Base-by-base conservation (phyloP, 2,329 filamentous ascomycete species). In the Phialophora expanda region DNA sequence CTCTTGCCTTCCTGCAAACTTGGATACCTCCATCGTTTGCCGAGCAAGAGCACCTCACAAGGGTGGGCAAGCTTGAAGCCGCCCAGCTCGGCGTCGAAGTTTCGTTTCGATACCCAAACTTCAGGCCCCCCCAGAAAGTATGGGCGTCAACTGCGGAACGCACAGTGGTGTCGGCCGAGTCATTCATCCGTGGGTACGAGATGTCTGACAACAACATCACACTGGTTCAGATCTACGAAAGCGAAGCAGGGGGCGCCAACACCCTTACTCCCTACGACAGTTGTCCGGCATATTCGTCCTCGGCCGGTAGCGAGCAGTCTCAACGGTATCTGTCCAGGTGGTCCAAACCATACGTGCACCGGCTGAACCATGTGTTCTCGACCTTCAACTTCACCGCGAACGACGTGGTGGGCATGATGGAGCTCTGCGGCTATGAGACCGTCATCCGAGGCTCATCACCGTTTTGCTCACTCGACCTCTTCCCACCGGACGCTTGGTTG, bases 351-450 rank as follows among this genome's bases (percentile, higher is more conserved):
- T 87, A 90, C 61, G 78, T 85, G n/a, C 82, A 81, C 0, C 83
- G 88, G 14, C 78, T 87, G 68, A 84, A 84, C 50, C 76, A 79
- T 26, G 76, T 82, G 17, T 86, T 80, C 2, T 84, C 82, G 0
- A 78, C 74, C 0, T 89, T 90, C 76, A 87, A 89, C 76, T 89
- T 90, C 76, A 89, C 86, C 0, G 76, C 81, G 24, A 79, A 82
- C 56, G 88, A 90, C 70, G 81, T 90, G 14, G 85, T 87, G 61
- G 88, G 84, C 41, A 87, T 89, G 84, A 87, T 89, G 78, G 81
- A 88, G 76, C 76, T 89, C 3, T 89, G 87, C 72, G 87, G 87
- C 0, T 89, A 89, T 73, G 87, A 89, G 75, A 85, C 84, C 0
- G 87, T 89, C 20, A 88, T 89, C 66, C 82, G 82, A 0, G 87